Base-by-base conservation (phyloP, 371 early-diverging fungal species). In the Mucor velutinosus region DNA sequence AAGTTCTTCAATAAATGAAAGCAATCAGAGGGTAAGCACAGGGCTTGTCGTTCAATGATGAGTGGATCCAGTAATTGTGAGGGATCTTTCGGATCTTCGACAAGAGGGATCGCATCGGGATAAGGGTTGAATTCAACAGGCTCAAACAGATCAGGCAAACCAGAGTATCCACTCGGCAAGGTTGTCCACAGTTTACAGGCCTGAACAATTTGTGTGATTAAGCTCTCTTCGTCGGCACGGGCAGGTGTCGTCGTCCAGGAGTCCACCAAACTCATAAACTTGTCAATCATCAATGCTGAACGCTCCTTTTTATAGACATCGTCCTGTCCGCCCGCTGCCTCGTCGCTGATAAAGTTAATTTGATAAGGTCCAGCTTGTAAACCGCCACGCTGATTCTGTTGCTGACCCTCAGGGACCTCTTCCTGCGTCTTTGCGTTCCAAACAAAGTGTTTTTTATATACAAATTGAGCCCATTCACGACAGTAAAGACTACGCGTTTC, bases 401-500 rank as follows among this genome's bases (percentile, higher is more conserved):
- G n/a, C 15, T 39, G 23, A 2, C 33, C 14, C 12, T 77, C 77
- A 30, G 57, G 66, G 2, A 29, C 27, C 58, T 84, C 84, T 47
- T 84, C 84, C 61, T 80, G 82, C 10, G 78, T 78, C 63, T 83
- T 83, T 14, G 83, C 78, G 58, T 66, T 75, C 76, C 80, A 83
- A 21, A 76, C 74, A 69, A 86, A 87, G 27, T 85, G 89, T 76
- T 90, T 90, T 66, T 91, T 89, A 71, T 93, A 92, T 15, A 93
- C 89, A 77, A 82, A 90, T 62, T 87, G 89, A 27, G 92, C 90
- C 94, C 94, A 94, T 75, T 94, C 94, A 51, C 94, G 91, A 66
- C 94, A 94, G 65, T 90, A 93, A 56, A 90, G 86, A 73, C 91
- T 90, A 58, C 89, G 87, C 39, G 83, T 87, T 62, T 87, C 88